These are phyloP conservation scores for Lyophyllum semitale DNA, from an alignment of 768 basidiomycete species.

Conservation along the genomic window DNA sequence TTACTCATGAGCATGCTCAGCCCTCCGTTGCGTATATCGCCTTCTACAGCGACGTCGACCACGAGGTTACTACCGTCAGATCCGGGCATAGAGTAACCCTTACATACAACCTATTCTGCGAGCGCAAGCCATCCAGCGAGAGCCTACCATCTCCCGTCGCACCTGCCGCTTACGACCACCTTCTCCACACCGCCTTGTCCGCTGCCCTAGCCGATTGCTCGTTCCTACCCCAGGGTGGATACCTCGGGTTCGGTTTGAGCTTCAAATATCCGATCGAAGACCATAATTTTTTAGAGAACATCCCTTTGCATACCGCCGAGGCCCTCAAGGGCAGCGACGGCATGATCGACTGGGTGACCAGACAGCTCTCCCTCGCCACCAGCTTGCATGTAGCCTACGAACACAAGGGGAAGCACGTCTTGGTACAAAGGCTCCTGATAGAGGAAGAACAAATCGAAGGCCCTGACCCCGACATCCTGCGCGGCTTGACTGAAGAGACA, in stretches of 20 bases:
- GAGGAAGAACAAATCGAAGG: too few relatives aligned
- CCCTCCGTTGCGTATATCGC: slow-evolving; percentile 35
- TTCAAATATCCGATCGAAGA: slow-evolving; percentile 38
- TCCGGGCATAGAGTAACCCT: slow-evolving; percentile 42
- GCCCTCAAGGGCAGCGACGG: slow-evolving; percentile 32
- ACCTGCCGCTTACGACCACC: slow-evolving; percentile 10
- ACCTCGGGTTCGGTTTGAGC: slow-evolving; percentile 39
- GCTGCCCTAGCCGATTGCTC: slow-evolving; percentile 29
- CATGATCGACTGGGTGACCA: slow-evolving; percentile 21
- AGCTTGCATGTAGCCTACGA: neutral
- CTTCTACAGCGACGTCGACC: slow-evolving; percentile 42
- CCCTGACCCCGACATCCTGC: neutral
- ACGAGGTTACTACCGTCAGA: slow-evolving; percentile 35
- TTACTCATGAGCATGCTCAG: slow-evolving; percentile 2
- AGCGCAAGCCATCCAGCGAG: too few relatives aligned
- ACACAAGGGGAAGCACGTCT: neutral
- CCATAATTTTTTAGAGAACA: too few relatives aligned
- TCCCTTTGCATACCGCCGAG: neutral
- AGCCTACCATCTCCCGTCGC: neutral
- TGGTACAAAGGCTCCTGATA: neutral
- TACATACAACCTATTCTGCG: slow-evolving; percentile 42
- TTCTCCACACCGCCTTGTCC: slow-evolving; percentile 13
- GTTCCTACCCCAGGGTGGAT: slow-evolving; percentile 41
- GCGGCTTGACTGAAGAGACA: too few relatives aligned
- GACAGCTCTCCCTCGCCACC: neutral